Evolutionary conservation across 257 asterid species (phyloP).

Genomic region (Datura wrightii): DNA sequence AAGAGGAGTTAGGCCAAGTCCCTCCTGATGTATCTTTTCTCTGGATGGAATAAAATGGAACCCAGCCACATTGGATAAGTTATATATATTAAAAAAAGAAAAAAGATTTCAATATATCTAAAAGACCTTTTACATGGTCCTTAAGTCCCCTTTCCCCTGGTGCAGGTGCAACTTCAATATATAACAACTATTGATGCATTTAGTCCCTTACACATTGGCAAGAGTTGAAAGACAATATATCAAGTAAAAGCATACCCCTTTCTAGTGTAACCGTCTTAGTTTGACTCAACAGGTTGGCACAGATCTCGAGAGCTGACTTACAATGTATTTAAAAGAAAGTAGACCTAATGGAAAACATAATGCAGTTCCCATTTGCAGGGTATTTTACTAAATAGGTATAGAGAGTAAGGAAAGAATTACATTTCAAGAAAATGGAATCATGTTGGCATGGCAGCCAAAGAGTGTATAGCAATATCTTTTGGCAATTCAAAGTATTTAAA

Average conservation of each 20-base stretch:
- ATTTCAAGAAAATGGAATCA: slow-evolving; percentile 27
- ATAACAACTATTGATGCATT: slow-evolving; percentile 5
- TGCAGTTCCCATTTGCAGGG: not conserved
- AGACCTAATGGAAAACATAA: not conserved
- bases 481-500: not conserved
- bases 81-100: not conserved
- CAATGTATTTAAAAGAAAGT: slow-evolving; percentile 10
- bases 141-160: not conserved
- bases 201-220: not conserved
- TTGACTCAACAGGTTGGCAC: not conserved
- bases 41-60: no score
- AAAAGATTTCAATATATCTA: not conserved
- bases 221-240: slow-evolving; percentile 10
- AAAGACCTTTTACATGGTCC: slow-evolving; percentile 13
- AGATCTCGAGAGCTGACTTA: not conserved
- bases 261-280: not conserved
- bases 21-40: no score
- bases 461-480: not conserved
- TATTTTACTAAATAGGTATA: not conserved
- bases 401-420: not conserved
- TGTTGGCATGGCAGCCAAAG: slow-evolving; percentile 10
- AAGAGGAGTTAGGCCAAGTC: no score
- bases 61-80: no score
- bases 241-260: not conserved
- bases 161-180: not conserved